Conservation (phyloP, 106 monocot species). For the Apostasia shenzhenica region DNA sequence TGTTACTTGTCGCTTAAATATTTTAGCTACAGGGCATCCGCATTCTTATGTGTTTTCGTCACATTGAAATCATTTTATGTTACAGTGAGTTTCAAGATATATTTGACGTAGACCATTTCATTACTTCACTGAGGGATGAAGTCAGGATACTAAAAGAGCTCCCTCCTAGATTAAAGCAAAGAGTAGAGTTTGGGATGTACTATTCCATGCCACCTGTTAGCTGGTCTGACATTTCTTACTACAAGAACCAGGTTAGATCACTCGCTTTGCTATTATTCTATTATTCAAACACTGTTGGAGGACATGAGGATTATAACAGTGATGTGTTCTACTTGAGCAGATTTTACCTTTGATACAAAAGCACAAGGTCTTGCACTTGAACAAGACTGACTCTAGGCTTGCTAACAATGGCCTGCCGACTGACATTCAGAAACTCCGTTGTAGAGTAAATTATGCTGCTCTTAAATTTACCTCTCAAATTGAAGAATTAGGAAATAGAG, state of each 20-base stretch:
- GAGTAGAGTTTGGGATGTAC: conserved; percentile 48
- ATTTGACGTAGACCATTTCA: conserved; percentile 96
- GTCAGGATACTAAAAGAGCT: conserved; percentile 89
- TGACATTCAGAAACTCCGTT: conserved; percentile 84
- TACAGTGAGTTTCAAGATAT: conserved; percentile 91
- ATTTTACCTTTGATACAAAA: conserved; percentile 87
- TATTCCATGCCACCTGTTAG: conserved; percentile 88
- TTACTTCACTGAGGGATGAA: conserved; percentile 79
- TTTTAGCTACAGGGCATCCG: too few relatives aligned
- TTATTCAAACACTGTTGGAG: too few relatives aligned
- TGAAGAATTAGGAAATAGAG: conserved; percentile 74
- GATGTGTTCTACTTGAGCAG: conserved; percentile 20
- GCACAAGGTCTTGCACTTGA: conserved; percentile 73
- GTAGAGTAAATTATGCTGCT: conserved; percentile 69
- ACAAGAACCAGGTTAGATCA: conserved; percentile 52
- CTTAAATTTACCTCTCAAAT: conserved; percentile 82
- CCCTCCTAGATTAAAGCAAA: conserved; percentile 74
- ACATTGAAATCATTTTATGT: neutral
- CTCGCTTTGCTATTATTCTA: neutral
- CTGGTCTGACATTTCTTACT: conserved; percentile 94
- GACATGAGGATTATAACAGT: neutral
- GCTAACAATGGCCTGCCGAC: conserved; percentile 87
- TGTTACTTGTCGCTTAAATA: neutral
- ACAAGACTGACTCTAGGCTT: conserved; percentile 84
- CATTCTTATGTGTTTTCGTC: too few relatives aligned